Conservation (phyloP, 2,329 filamentous ascomycete species). For the Penicillium sp. region DNA sequence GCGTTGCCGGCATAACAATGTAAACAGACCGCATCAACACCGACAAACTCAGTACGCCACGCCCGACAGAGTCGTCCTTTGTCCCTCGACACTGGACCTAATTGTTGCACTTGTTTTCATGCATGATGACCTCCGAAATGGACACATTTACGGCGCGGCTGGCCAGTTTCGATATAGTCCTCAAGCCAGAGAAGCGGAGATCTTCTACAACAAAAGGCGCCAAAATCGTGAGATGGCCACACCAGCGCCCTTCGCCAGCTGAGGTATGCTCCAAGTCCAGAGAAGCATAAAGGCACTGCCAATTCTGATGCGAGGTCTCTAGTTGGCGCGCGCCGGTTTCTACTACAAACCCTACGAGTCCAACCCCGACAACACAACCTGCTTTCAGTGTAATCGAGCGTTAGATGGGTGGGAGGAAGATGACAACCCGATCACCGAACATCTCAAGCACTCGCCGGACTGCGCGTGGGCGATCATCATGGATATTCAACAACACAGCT, state of each 20-base stretch:
- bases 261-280: conserved; percentile 49
- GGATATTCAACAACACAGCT: conserved; percentile 49
- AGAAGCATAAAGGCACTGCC: conserved; percentile 3
- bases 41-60: conserved; percentile 7
- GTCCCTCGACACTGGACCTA: neutral
- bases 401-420: conserved; percentile 88
- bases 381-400: conserved; percentile 77
- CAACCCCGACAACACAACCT: conserved; percentile 80
- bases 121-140: conserved; percentile 40
- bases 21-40: conserved; percentile 16
- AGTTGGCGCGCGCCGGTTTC: conserved; percentile 90
- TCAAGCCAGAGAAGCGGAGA: conserved; percentile 60
- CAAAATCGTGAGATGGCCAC: conserved; percentile 66
- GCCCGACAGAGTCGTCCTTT: conserved; percentile 4
- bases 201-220: conserved; percentile 59
- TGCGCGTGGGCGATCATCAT: conserved; percentile 82
- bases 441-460: conserved; percentile 71
- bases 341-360: conserved; percentile 71
- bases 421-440: conserved; percentile 77
- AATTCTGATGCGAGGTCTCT: conserved; percentile 8
- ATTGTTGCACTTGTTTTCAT: neutral
- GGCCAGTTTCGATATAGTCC: conserved; percentile 66
- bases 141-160: conserved; percentile 69
- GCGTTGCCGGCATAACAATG: conserved; percentile 18
- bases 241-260: conserved; percentile 59